phyloP scores from a whole-genome alignment of 164 flowering plant species.

The Piper betle region DNA sequence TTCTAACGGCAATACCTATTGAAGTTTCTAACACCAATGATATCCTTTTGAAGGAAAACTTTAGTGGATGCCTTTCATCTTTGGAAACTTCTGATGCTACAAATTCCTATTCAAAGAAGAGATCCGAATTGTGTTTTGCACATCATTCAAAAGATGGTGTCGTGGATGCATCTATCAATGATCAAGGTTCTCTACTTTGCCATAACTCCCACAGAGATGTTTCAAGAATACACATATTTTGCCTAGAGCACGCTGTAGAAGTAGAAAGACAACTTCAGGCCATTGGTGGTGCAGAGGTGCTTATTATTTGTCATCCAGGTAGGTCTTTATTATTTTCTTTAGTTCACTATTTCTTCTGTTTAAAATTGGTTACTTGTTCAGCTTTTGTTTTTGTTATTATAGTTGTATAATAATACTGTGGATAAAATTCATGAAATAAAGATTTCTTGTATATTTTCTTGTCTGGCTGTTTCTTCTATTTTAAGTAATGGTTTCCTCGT shows the following conservation, averaged over 20 bases:
- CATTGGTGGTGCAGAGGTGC: constrained; percentile 67
- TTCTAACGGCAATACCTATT: constrained; percentile 9
- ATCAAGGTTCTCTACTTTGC: constrained; percentile 13
- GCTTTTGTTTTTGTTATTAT: background rate
- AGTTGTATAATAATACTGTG: too few relatives aligned
- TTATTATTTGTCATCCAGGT: constrained; percentile 91
- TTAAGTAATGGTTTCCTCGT: too few relatives aligned
- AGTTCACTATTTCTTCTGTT: constrained; percentile 16
- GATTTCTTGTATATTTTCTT: background rate
- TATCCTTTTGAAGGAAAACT: constrained; percentile 1
- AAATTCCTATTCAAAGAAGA: constrained; percentile 7
- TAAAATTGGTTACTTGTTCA: too few relatives aligned
- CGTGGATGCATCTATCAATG: constrained; percentile 15
- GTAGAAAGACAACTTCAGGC: constrained; percentile 65
- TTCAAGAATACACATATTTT: constrained; percentile 76
- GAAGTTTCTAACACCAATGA: constrained; percentile 1
- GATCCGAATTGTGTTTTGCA: constrained; percentile 4
- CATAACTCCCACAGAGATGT: constrained; percentile 52
- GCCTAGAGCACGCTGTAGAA: constrained; percentile 94
- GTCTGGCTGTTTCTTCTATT: too few relatives aligned
- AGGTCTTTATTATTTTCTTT: constrained; percentile 1
- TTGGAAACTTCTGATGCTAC: constrained; percentile 5
- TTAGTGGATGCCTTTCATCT: constrained; percentile 1
- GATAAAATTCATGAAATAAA: too few relatives aligned
- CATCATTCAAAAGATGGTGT: constrained; percentile 6